These are phyloP conservation scores for Chenopodium suecicum DNA, from an alignment of 148 eudicot genomes.

Conservation along the genomic window DNA sequence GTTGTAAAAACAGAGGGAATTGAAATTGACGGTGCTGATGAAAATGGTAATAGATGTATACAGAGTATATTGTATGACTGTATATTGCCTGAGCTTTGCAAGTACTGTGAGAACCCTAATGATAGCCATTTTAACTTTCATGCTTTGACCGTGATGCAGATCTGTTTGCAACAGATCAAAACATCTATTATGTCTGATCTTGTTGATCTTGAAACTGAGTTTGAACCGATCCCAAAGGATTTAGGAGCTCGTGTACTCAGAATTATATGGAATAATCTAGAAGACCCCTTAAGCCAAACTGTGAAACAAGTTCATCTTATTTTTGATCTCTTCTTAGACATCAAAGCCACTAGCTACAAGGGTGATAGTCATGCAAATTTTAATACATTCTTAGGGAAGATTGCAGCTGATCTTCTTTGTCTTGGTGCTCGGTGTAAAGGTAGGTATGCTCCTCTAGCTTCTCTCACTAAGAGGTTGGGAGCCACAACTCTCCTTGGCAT, in stretches of 20 bases:
- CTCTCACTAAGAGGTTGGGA: conserved; percentile 82
- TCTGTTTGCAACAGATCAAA: conserved; percentile 96
- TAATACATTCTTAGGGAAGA: conserved; percentile 48
- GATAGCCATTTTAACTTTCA: conserved; percentile 98
- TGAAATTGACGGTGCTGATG: conserved; percentile 21
- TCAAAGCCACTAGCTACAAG: conserved; percentile 56
- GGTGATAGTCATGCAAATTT: conserved; percentile 47
- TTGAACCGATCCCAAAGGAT: conserved; percentile 60
- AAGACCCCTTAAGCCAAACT: conserved; percentile 93
- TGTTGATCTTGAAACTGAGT: conserved; percentile 31
- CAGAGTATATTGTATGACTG: conserved; percentile 73
- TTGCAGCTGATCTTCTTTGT: conserved; percentile 69
- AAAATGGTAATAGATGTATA: conserved; percentile 21
- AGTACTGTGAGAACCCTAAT: conserved; percentile 78
- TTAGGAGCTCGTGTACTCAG: conserved; percentile 60
- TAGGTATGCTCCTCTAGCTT: conserved; percentile 88
- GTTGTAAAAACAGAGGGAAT: conserved; percentile 24
- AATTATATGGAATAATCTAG: conserved; percentile 93
- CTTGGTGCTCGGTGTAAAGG: conserved; percentile 96
- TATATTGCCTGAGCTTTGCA: conserved; percentile 86
- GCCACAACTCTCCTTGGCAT: conserved; percentile 63
- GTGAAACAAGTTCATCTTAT: conserved; percentile 97
- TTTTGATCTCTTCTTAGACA: conserved; percentile 84
- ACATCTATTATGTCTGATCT: conserved; percentile 58
- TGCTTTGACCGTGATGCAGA: conserved; percentile 88